A percentile compares a stretch with the other conserved stretches of the same genome.
phyloP scores from a whole-genome alignment of 225 moss, liverwort and hornwort genomes.

The Bryum argenteum region DNA sequence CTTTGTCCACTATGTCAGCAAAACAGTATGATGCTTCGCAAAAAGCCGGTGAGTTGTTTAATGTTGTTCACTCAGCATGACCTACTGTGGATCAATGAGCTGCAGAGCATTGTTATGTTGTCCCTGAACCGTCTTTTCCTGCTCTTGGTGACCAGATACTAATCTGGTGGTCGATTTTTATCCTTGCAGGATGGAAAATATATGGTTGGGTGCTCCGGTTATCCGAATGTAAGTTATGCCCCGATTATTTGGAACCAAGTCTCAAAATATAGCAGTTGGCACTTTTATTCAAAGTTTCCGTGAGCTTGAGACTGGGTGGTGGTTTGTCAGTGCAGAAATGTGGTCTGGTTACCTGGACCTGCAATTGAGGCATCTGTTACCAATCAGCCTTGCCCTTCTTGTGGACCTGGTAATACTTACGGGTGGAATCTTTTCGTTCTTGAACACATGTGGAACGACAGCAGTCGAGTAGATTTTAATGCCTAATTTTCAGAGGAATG shows the following conservation, averaged over 20 bases:
- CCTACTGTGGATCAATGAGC: constrained; percentile 6
- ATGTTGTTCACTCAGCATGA: neutral
- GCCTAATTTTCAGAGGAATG: constrained; percentile 4
- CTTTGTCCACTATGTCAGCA: constrained; percentile 84
- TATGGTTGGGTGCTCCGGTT: constrained; percentile 91
- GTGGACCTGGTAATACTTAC: constrained; percentile 84
- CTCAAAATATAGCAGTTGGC: neutral
- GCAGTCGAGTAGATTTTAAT: constrained; percentile 15
- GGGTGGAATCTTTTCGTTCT: neutral
- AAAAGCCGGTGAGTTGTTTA: constrained; percentile 67
- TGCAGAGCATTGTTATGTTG: constrained; percentile 7
- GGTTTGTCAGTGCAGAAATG: constrained; percentile 82
- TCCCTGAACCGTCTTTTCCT: constrained; percentile 4
- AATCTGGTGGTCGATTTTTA: constrained; percentile 21
- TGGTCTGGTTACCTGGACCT: constrained; percentile 94
- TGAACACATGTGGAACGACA: neutral
- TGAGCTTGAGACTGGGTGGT: constrained; percentile 30
- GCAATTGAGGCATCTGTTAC: constrained; percentile 77
- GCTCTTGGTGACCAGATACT: constrained; percentile 25
- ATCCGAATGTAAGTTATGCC: constrained; percentile 73
- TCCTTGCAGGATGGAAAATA: constrained; percentile 79
- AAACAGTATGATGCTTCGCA: constrained; percentile 75
- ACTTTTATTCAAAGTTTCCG: constrained; percentile 4
- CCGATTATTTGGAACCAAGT: constrained; percentile 15
- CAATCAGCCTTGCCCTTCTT: constrained; percentile 64